Evolutionary conservation across 1,284 basidiomycete genomes (phyloP), one percentile per base, ranked within the genome.

Genomic region (Microbotryomycetes sp.): DNA sequence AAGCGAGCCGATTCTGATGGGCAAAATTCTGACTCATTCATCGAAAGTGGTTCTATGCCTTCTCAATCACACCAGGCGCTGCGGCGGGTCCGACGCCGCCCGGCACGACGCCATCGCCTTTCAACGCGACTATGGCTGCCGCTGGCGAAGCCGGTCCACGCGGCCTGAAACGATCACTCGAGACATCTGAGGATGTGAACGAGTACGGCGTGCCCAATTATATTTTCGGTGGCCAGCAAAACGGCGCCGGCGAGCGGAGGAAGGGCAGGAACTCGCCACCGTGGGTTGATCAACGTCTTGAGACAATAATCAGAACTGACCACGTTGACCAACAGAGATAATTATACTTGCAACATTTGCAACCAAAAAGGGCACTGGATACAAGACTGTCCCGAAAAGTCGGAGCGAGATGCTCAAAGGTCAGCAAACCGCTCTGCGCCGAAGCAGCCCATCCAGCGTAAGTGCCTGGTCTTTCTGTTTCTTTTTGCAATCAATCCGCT

Each of bases 401-500:
- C 62, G 11, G 61, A 60, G 15, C 59, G 67, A 7, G 63, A 68
- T 27, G 61, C 66, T 2, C 52, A 60, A 31, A 55, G 55, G 11
- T 62, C 47, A 21, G 52, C 59, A 3, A 29, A 55, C 13, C 41
- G 41, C 16, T 54, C 49, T 3, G 65, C 73, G 75, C 85, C 85
- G 3, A 82, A 81, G 1, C 90, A 86, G 72, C 87, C 89, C 72
- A 89, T 91, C 61, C 82, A 79, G 60, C 86, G 88, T 89, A 72
- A 72, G 86, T 77, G 23, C 69, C 11, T n/a, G 9, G 65, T 72
- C 52, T 62, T 66, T 66, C 24, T 57, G 9, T 27, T n/a, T 29
- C 13, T 28, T 16, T n/a, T 24, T 4, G 35, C 24, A 11, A n/a
- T n/a, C n/a, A n/a, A n/a, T n/a, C n/a, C n/a, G n/a, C n/a, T n/a